Percentiles rank a stretch among this genome's conserved stretches.
Evolutionary conservation across 768 basidiomycete species (phyloP).

Genomic region (Boletus fagicola): DNA sequence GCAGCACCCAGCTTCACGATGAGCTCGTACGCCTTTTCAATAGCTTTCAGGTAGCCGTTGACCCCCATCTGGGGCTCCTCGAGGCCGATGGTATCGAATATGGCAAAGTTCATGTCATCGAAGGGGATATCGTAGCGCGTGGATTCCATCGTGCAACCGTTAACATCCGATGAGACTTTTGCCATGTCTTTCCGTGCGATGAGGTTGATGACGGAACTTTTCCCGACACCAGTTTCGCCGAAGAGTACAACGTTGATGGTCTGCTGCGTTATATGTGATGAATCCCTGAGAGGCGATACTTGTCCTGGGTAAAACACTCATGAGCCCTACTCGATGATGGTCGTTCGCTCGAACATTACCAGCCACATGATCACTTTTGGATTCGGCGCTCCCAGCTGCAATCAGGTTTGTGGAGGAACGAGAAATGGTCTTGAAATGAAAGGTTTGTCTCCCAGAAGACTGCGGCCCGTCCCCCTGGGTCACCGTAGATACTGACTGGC

Average conservation of each 20-base stretch:
- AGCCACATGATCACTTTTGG: neutral
- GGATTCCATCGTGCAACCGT: constrained; percentile 38
- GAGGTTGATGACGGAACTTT: constrained; percentile 33
- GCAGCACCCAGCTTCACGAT: constrained; percentile 27
- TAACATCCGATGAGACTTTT: constrained; percentile 27
- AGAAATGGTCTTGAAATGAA: neutral
- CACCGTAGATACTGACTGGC: neutral
- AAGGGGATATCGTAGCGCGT: constrained; percentile 29
- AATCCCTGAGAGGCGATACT: neutral
- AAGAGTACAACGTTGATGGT: constrained; percentile 40
- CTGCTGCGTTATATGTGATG: neutral
- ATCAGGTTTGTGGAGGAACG: constrained; percentile 3
- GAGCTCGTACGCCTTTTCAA: constrained; percentile 34
- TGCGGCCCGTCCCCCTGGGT: neutral
- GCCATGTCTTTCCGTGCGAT: constrained; percentile 27
- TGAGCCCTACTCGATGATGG: constrained; percentile 6
- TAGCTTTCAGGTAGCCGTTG: constrained; percentile 27
- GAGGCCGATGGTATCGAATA: constrained; percentile 39
- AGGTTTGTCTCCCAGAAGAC: neutral
- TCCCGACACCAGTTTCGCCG: constrained; percentile 40
- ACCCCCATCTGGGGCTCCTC: constrained; percentile 32
- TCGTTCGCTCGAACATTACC: constrained; percentile 10
- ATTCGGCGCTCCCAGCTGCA: neutral
- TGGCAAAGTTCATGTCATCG: constrained; percentile 14
- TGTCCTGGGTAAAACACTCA: neutral